Percentiles rank a stretch among this genome's conserved stretches.
These are phyloP conservation scores for Penicillium palitans DNA, from an alignment of 2,329 filamentous ascomycete species.

Conservation along the genomic window DNA sequence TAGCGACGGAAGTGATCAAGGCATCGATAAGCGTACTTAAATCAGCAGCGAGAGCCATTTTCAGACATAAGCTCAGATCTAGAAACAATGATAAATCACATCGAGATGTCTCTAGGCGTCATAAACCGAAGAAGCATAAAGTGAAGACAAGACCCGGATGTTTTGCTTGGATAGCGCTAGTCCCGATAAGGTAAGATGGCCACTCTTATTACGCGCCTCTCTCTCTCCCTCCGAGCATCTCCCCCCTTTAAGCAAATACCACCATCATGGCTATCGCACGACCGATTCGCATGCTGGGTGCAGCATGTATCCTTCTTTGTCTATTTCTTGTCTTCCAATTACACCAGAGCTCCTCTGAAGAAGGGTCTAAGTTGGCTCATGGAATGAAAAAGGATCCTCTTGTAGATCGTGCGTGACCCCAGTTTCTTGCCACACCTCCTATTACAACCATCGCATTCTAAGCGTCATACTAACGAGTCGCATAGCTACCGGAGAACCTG, in stretches of 20 bases:
- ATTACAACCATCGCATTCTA: not conserved
- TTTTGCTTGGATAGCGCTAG: constrained; percentile 25
- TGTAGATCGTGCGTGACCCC: constrained; percentile 68
- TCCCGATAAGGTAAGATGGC: constrained; percentile 28
- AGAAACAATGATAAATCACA: not conserved
- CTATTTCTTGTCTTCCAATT: constrained; percentile 77
- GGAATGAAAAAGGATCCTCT: constrained; percentile 79
- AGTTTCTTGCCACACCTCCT: constrained; percentile 13
- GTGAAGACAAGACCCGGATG: constrained; percentile 10
- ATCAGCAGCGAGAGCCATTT: constrained; percentile 70
- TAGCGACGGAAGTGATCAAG: constrained; percentile 65
- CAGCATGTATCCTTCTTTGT: constrained; percentile 70
- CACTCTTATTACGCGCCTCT: constrained; percentile 14
- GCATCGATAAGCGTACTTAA: constrained; percentile 67
- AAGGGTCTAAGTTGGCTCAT: constrained; percentile 49
- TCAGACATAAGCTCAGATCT: not conserved
- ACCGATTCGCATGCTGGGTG: constrained; percentile 76
- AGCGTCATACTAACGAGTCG: constrained; percentile 17
- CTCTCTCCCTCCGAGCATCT: constrained; percentile 16
- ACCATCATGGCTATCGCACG: constrained; percentile 75
- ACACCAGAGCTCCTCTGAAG: constrained; percentile 55
- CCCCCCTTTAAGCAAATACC: constrained; percentile 26
- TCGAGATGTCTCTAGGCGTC: not conserved
- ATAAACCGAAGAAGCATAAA: constrained; percentile 2
- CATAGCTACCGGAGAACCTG: constrained; percentile 78